Percentiles rank a stretch among this genome's conserved stretches.
Evolutionary conservation across 345 rosid species (phyloP).

Genomic region (Aurinia saxatilis): DNA sequence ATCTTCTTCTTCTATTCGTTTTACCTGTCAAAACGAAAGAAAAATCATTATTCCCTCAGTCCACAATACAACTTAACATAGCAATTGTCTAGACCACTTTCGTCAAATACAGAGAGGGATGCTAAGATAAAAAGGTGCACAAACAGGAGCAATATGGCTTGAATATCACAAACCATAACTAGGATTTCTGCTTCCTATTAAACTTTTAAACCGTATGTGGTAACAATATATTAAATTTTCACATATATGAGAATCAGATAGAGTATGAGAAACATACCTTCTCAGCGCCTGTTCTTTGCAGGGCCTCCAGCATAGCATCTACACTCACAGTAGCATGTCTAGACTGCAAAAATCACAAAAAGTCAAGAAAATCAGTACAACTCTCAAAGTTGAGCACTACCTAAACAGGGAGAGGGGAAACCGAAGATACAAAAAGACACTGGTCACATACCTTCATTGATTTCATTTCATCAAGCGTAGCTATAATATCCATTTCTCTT

Average conservation of each 20-base stretch:
- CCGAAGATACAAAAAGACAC: not conserved
- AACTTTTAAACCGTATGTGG: not conserved
- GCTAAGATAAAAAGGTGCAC: not conserved
- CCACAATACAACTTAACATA: not conserved
- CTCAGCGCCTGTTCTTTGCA: slow-evolving; percentile 59
- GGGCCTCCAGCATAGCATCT: slow-evolving; percentile 88
- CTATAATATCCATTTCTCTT: slow-evolving; percentile 91
- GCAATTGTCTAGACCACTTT: not conserved
- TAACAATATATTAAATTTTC: not conserved
- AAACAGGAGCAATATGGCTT: not conserved
- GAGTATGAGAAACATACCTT: slow-evolving; percentile 39
- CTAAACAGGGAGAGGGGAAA: not conserved
- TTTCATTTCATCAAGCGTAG: slow-evolving; percentile 92
- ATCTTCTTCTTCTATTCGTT: slow-evolving; percentile 60
- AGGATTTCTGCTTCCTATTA: not conserved
- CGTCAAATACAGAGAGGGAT: not conserved
- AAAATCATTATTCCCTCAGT: not conserved
- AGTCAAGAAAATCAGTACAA: not conserved
- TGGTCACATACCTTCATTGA: slow-evolving; percentile 54
- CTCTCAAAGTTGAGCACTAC: not conserved
- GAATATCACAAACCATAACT: not conserved
- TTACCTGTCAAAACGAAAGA: slow-evolving; percentile 33
- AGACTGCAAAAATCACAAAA: slow-evolving; percentile 42
- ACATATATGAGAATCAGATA: not conserved
- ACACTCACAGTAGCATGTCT: slow-evolving; percentile 87